These are phyloP conservation scores for Colletotrichum sp. DNA, from an alignment of 2,329 filamentous ascomycete species.

Conservation along the genomic window DNA sequence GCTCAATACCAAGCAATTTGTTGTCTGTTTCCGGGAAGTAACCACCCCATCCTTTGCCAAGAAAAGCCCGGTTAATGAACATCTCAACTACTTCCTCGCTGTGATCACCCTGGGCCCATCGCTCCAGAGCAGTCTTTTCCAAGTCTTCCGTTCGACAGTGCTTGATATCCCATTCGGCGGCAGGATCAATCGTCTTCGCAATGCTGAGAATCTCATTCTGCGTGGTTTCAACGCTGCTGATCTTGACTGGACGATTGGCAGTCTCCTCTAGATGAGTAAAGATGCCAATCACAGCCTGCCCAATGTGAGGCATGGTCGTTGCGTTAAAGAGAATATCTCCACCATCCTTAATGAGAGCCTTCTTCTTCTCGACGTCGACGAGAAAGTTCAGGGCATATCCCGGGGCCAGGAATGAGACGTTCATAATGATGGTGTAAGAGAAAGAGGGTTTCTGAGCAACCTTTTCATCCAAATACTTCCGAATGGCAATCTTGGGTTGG, in stretches of 20 bases:
- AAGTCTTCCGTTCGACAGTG: not conserved
- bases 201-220: conserved; percentile 53
- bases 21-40: conserved; percentile 3
- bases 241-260: conserved; percentile 56
- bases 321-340: conserved; percentile 51
- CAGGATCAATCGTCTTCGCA: conserved; percentile 21
- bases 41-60: not conserved
- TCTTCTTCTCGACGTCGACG: conserved; percentile 11
- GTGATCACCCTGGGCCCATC: not conserved
- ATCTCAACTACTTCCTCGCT: conserved; percentile 7
- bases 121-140: not conserved
- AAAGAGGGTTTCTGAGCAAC: conserved; percentile 20
- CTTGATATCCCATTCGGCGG: not conserved
- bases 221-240: conserved; percentile 54
- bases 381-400: conserved; percentile 12
- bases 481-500: conserved; percentile 23
- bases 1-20: not conserved
- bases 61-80: conserved; percentile 7
- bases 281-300: conserved; percentile 49
- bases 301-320: conserved; percentile 52
- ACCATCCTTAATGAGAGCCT: conserved; percentile 51
- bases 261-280: conserved; percentile 51
- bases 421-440: conserved; percentile 40
- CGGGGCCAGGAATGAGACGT: conserved; percentile 46
- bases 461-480: conserved; percentile 14